phyloP scores from a whole-genome alignment of 169 alveolate species.

The Babesia ovis region DNA sequence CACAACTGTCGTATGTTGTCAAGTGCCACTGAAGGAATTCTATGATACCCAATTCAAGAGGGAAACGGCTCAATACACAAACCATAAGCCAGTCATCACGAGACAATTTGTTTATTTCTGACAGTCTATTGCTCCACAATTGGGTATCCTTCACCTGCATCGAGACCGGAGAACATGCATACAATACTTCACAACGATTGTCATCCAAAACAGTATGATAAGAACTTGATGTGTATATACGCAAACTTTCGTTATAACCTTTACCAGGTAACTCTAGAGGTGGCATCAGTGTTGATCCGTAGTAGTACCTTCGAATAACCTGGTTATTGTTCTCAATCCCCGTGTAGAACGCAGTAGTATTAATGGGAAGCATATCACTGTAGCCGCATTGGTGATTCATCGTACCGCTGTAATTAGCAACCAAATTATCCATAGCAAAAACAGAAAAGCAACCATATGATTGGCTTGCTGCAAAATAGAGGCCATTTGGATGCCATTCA shows the following conservation, averaged over 20 bases:
- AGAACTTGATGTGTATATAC: conserved; percentile 13
- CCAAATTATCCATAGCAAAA: conserved; percentile 26
- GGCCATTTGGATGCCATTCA: conserved; percentile 65
- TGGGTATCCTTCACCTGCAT: conserved; percentile 20
- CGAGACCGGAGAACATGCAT: neutral
- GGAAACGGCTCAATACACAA: conserved; percentile 17
- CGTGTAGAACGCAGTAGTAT: conserved; percentile 7
- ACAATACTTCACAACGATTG: conserved; percentile 17
- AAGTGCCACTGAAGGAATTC: conserved; percentile 34
- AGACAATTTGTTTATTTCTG: neutral
- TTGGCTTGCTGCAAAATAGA: conserved; percentile 53
- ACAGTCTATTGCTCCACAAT: neutral
- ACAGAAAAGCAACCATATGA: conserved; percentile 60
- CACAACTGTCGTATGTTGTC: neutral
- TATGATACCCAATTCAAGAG: conserved; percentile 1
- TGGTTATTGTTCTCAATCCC: conserved; percentile 18
- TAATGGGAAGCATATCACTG: conserved; percentile 38
- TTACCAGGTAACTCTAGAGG: conserved; percentile 28
- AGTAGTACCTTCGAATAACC: conserved; percentile 29
- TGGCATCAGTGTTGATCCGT: conserved; percentile 37
- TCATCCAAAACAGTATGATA: conserved; percentile 24
- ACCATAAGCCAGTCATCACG: neutral
- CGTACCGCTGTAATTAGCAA: conserved; percentile 12
- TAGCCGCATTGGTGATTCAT: conserved; percentile 43
- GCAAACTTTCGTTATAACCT: conserved; percentile 10